Evolutionary conservation across 768 basidiomycete species (phyloP).

Genomic region (Lanmaoa rubissima): DNA sequence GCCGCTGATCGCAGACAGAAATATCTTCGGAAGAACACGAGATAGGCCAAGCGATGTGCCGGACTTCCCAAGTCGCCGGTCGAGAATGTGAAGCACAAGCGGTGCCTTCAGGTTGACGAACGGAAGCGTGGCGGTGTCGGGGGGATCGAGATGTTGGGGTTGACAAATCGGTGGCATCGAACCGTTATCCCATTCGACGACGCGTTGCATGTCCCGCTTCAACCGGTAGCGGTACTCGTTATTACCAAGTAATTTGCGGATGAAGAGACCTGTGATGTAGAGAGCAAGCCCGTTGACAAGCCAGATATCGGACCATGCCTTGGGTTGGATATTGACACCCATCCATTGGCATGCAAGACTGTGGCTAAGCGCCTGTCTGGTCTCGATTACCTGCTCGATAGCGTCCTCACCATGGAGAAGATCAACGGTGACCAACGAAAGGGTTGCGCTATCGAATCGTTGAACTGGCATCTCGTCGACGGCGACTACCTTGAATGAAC

Average conservation of each 20-base stretch:
- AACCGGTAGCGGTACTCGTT: conserved; percentile 96
- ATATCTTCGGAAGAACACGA: conserved; percentile 92
- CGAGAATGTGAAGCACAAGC: conserved; percentile 93
- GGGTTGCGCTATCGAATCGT: conserved; percentile 81
- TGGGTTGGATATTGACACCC: conserved; percentile 93
- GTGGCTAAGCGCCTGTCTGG: conserved; percentile 81
- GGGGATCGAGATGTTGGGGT: conserved; percentile 80
- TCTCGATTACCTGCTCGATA: conserved; percentile 91
- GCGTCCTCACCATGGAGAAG: conserved; percentile 84
- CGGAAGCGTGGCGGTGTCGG: conserved; percentile 71
- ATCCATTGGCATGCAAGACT: conserved; percentile 95
- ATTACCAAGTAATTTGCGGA: conserved; percentile 85
- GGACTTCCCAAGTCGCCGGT: conserved; percentile 89
- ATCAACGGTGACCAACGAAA: conserved; percentile 78
- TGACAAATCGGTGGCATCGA: conserved; percentile 92
- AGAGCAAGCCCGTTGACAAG: conserved; percentile 92
- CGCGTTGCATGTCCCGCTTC: conserved; percentile 95
- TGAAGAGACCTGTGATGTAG: conserved; percentile 86
- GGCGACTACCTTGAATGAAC: conserved; percentile 91
- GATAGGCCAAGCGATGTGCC: conserved; percentile 93
- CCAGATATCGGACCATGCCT: conserved; percentile 93
- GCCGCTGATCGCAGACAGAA: conserved; percentile 89
- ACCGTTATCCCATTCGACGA: conserved; percentile 84
- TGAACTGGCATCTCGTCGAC: conserved; percentile 84
- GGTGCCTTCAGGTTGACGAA: conserved; percentile 96